Conservation (phyloP, 2,329 filamentous ascomycete genomes). For the Alternaria atra region DNA sequence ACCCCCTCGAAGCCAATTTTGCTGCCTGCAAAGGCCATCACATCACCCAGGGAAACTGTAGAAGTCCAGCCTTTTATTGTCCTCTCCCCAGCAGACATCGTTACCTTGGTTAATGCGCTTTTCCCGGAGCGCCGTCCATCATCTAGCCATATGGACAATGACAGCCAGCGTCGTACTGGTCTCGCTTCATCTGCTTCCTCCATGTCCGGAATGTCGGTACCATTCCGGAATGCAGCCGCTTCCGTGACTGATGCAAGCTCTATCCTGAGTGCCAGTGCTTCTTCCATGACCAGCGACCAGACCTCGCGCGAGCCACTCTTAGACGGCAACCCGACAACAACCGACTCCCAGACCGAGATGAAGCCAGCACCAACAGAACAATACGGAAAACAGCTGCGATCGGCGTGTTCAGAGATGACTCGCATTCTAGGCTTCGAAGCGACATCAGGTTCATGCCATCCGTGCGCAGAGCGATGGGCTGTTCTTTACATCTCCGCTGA, state of each 20-base stretch:
- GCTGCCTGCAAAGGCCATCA: constrained; percentile 75
- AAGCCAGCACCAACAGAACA: constrained; percentile 60
- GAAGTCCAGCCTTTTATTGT: constrained; percentile 84
- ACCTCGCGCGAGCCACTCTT: constrained; percentile 71
- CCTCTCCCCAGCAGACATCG: constrained; percentile 79
- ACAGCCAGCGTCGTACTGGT: constrained; percentile 56
- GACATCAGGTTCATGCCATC: constrained; percentile 74
- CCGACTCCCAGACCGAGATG: constrained; percentile 46
- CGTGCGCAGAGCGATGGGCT: constrained; percentile 83
- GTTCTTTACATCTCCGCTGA: constrained; percentile 80
- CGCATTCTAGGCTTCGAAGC: constrained; percentile 71
- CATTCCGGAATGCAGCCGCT: constrained; percentile 63
- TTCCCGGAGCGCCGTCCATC: constrained; percentile 77
- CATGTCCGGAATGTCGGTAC: constrained; percentile 58
- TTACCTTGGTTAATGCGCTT: constrained; percentile 81
- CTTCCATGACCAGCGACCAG: constrained; percentile 76
- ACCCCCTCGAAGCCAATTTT: constrained; percentile 65
- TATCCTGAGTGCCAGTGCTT: constrained; percentile 75
- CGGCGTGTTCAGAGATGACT: constrained; percentile 75
- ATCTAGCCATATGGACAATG: constrained; percentile 61
- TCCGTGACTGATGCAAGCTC: constrained; percentile 70
- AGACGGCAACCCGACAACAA: constrained; percentile 52
- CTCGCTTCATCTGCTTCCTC: constrained; percentile 60
- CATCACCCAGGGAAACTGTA: constrained; percentile 76
- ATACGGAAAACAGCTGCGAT: constrained; percentile 64